phyloP scores from a whole-genome alignment of 179 eudicot genomes.

The Sideroxylon spinosum region DNA sequence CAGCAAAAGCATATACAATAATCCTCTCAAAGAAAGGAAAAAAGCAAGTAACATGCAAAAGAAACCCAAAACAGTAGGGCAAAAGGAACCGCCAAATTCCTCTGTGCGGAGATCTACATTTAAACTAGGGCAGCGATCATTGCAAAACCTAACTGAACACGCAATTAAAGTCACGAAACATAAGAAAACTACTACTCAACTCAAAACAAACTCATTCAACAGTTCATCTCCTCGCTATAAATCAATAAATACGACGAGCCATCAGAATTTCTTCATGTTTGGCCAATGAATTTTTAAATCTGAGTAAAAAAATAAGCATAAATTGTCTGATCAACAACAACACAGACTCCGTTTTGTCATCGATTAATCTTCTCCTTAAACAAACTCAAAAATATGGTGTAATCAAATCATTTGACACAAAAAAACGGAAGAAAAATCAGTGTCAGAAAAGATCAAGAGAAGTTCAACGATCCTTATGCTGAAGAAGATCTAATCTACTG shows the following conservation, averaged over 20 bases:
- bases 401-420: background rate
- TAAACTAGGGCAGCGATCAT: background rate
- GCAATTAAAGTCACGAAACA: background rate
- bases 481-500: background rate
- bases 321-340: no score
- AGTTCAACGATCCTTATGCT: background rate
- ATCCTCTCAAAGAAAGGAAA: background rate
- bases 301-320: background rate
- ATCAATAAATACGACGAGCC: background rate
- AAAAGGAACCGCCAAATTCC: background rate
- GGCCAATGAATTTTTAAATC: background rate
- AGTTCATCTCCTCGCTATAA: no score
- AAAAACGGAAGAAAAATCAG: background rate
- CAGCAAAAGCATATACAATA: background rate
- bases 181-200: background rate
- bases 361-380: no score
- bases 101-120: background rate
- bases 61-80: slow-evolving; percentile 3
- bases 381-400: background rate
- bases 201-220: no score
- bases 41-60: background rate
- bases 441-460: background rate
- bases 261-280: background rate
- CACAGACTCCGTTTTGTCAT: no score
- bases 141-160: background rate